Base-by-base conservation (phyloP, 768 basidiomycete species). In the Trametes sanguinea region DNA sequence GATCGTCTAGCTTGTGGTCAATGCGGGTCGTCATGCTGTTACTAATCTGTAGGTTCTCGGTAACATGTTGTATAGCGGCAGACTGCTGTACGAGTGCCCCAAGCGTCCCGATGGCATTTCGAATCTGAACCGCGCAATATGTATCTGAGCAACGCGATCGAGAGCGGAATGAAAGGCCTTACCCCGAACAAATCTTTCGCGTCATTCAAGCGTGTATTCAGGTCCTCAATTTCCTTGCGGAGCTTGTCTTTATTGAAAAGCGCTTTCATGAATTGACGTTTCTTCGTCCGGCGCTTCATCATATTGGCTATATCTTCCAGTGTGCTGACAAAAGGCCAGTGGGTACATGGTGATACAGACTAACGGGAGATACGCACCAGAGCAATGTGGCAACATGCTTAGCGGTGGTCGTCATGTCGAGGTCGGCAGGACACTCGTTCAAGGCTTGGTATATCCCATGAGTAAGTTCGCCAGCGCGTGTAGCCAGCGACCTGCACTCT, bases 231-330 rank as follows among this genome's bases (percentile, higher is more conserved):
- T 8, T 52, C 42, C 16, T 51, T 8, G 40, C 32, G 32, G 16
- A 51, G n/a, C 14, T 51, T 43, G 42, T 52, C 33, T 16, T 42
- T 52, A 7, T 35, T n/a, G 2, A 59, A n/a, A 4, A 51, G 14
- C 16, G 30, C 2, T 10, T 37, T 35, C 4, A 52, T 14, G 17
- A 35, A 8, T 1, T 43, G 5, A 14, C 48, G 9, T 43, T 33
- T 52, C 50, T 35, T 59, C 29, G 30, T 35, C 17, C 43, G 50
- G 10, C 57, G 57, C 33, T 50, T 44, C 57, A 59, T 59, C 11
- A 59, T 29, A 6, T 16, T 10, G 32, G 51, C 42, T 5, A 59
- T 59, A 6, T 51, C 42, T 17, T 33, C 4, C 42, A 59, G 17
- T 4, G 57, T 42, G 50, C 57, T 59, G 35, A 22, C 10, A 16